Conservation (phyloP, 805 yeast genomes). For the Yarrowia sp. region DNA sequence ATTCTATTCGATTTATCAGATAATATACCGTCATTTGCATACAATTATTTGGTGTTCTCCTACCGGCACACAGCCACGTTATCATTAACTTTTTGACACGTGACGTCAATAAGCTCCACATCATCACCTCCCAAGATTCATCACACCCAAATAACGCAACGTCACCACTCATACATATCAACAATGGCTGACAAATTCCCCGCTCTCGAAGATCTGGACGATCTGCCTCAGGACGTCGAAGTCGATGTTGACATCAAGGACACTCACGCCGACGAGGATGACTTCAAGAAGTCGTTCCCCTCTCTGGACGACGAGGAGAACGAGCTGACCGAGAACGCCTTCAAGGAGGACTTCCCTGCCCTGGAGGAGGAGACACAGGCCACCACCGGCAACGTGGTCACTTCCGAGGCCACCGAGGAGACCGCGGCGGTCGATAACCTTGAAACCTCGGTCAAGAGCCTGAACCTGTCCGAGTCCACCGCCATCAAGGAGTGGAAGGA, state of each 20-base stretch:
- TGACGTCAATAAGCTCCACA: constrained; percentile 35
- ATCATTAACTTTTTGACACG: constrained; percentile 11
- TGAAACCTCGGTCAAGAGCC: constrained; percentile 44
- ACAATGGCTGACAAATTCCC: constrained; percentile 51
- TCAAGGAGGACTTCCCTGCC: constrained; percentile 46
- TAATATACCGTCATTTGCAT: not conserved
- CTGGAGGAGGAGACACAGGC: constrained; percentile 34
- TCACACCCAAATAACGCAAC: constrained; percentile 27
- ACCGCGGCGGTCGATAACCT: constrained; percentile 40
- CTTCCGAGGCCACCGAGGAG: constrained; percentile 41
- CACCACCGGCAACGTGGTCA: constrained; percentile 6
- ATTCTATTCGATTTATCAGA: too few relatives aligned
- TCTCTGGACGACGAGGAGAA: constrained; percentile 55
- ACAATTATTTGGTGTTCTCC: not conserved
- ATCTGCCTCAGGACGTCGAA: constrained; percentile 45
- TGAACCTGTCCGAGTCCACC: constrained; percentile 58
- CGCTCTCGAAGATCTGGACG: constrained; percentile 49
- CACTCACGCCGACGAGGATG: constrained; percentile 52
- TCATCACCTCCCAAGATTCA: constrained; percentile 34
- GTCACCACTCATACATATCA: constrained; percentile 17
- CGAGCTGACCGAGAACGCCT: constrained; percentile 44
- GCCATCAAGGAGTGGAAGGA: constrained; percentile 80
- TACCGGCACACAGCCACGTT: not conserved
- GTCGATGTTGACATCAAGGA: constrained; percentile 40
- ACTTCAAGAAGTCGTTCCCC: constrained; percentile 53